Evolutionary conservation across 1,284 basidiomycete species (phyloP), one percentile per base, ranked within the genome.

Genomic region (Dichomitus squalens): DNA sequence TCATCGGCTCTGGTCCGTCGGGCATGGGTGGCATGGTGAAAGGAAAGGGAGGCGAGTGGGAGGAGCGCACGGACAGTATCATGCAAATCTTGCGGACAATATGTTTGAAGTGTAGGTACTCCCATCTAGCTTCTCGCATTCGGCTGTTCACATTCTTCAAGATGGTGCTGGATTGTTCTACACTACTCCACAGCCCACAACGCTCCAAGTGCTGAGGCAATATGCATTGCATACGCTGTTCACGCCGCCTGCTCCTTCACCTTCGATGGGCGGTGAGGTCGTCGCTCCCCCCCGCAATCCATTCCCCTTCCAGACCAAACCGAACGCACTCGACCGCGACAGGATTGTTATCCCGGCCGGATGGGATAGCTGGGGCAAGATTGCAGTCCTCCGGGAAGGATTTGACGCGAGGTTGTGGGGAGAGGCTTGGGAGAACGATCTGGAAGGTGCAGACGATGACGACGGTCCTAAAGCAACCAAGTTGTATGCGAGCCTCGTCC

Each of bases 361-460:
- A 2, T 99, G 96, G 97, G 96, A 99, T 72, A 93, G 90, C 62
- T 98, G 93, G 92, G 95, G 95, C 3, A 98, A 98, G 79, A 98
- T 98, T 62, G 82, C 83, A 3, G 91, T 98, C 2, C 75, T 98
- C 53, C 79, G 95, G 48, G 96, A 98, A 43, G 90, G 93, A 0
- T 99, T 98, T 66, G 94, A 97, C 60, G 87, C 92, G 1, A 87
- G 84, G 51, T 72, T 81, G 46, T 92, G 93, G 82, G 87, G 86
- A 1, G 87, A 89, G 53, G 92, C 90, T 21, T 98, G 93, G 92
- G 91, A 94, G 60, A 76, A 76, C 47, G 87, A 89, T 65, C 64
- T 90, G 8, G 79, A 82, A 2, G 68, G 70, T 8, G 73, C 59
- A 0, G 79, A 77, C 4, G 75, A 71, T 3, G 76, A 77, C 43